These are phyloP conservation scores for Fusarium caatingaense DNA, from an alignment of 2,329 filamentous ascomycete species.

Conservation along the genomic window DNA sequence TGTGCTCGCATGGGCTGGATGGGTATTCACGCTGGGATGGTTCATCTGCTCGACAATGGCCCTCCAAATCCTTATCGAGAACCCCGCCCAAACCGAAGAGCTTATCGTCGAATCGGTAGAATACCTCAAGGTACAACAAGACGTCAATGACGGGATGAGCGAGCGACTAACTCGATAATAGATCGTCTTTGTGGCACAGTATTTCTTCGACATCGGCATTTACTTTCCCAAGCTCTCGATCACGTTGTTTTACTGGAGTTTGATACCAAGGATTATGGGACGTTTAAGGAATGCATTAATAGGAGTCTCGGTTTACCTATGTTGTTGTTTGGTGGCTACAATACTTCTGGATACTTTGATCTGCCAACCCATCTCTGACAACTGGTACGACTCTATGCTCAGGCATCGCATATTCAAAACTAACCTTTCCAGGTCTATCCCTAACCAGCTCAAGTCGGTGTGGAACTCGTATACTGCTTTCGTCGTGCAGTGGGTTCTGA, in stretches of 20 bases:
- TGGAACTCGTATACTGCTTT: constrained; percentile 23
- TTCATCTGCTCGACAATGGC: constrained; percentile 25
- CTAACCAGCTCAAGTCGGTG: constrained; percentile 11
- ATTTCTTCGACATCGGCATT: constrained; percentile 19
- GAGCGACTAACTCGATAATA: neutral
- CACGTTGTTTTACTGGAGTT: constrained; percentile 18
- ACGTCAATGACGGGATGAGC: rapidly evolving
- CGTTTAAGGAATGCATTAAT: neutral
- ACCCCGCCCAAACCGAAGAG: neutral
- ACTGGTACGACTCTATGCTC: neutral
- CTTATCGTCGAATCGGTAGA: constrained; percentile 1
- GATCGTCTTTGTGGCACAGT: constrained; percentile 14
- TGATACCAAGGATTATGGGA: constrained; percentile 8
- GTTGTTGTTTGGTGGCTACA: neutral
- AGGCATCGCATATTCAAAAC: rapidly evolving
- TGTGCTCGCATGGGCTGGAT: constrained; percentile 11
- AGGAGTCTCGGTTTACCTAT: constrained; percentile 5
- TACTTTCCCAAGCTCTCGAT: constrained; percentile 23
- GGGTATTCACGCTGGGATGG: constrained; percentile 20
- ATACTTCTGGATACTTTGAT: constrained; percentile 17
- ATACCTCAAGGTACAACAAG: constrained; percentile 13
- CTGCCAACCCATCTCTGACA: constrained; percentile 3
- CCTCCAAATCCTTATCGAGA: constrained; percentile 10
- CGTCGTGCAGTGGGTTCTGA: constrained; percentile 11
- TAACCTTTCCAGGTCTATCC: neutral